Evolutionary conservation across 495 filamentous ascomycete species (phyloP).

Genomic region (Podospora tetraspora): DNA sequence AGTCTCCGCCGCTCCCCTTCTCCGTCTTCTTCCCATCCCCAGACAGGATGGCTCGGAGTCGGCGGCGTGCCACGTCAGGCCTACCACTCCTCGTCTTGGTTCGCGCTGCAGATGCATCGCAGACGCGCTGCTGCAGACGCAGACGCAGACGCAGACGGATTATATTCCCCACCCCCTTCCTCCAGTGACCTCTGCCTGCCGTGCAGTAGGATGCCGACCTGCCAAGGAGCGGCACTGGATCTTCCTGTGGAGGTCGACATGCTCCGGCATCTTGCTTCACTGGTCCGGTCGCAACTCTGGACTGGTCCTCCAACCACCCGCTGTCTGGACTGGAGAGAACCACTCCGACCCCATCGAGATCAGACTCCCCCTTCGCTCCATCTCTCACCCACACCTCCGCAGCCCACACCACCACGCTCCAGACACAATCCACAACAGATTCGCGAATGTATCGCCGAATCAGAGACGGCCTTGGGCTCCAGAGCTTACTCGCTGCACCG

Average conservation of each 20-base stretch:
- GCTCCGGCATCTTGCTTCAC: not conserved
- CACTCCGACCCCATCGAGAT: not conserved
- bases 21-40: not conserved
- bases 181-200: constrained; percentile 3
- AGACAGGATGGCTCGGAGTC: not conserved
- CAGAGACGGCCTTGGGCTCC: not conserved
- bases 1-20: not conserved
- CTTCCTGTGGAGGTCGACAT: not conserved
- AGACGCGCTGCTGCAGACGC: not conserved
- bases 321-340: not conserved
- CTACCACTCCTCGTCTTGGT: not conserved
- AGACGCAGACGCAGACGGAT: not conserved
- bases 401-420: not conserved
- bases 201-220: constrained; percentile 1
- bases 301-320: too few relatives aligned
- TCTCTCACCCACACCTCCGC: not conserved
- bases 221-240: not conserved
- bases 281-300: not conserved
- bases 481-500: constrained; percentile 7
- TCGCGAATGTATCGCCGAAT: constrained; percentile 9
- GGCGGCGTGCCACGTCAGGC: constrained; percentile 2
- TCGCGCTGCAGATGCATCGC: not conserved
- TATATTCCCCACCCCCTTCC: not conserved
- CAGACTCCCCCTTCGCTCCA: not conserved
- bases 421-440: constrained; percentile 2